Evolutionary conservation across 1,284 basidiomycete species (phyloP).

Genomic region (Flammula alnicola): DNA sequence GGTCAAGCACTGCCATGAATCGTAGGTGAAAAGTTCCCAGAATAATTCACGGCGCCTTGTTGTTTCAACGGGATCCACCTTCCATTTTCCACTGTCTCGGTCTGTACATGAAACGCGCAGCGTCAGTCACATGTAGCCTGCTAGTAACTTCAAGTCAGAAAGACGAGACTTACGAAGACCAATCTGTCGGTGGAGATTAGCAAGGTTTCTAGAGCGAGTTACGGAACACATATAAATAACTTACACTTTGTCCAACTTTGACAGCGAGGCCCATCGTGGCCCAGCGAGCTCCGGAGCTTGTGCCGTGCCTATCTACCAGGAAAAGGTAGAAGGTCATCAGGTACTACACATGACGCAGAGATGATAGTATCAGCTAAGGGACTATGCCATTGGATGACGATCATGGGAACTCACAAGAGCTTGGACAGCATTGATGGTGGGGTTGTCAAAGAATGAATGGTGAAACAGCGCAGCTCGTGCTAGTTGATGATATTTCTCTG

Average conservation of each 20-base stretch:
- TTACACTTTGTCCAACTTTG: constrained; percentile 77
- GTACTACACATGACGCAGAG: constrained; percentile 48
- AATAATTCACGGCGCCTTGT: constrained; percentile 69
- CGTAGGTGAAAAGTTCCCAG: constrained; percentile 79
- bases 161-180: constrained; percentile 65
- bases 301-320: constrained; percentile 73
- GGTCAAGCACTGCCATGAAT: constrained; percentile 77
- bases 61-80: constrained; percentile 60
- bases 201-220: background rate
- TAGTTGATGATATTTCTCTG: constrained; percentile 79
- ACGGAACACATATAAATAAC: constrained; percentile 34
- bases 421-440: constrained; percentile 74
- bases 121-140: constrained; percentile 12
- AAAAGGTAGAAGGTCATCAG: constrained; percentile 81
- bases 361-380: constrained; percentile 8
- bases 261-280: constrained; percentile 78
- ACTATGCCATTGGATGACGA: constrained; percentile 7
- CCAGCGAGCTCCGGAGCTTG: constrained; percentile 74
- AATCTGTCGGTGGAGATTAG: constrained; percentile 48
- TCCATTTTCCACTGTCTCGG: constrained; percentile 73
- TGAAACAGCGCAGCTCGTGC: constrained; percentile 75
- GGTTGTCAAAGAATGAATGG: constrained; percentile 72
- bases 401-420: constrained; percentile 50
- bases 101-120: constrained; percentile 45
- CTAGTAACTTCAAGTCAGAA: constrained; percentile 3